Percentiles rank a stretch among this genome's conserved stretches.
Evolutionary conservation across 2,329 filamentous ascomycete species (phyloP).

Genomic region (Exserohilum turcica): DNA sequence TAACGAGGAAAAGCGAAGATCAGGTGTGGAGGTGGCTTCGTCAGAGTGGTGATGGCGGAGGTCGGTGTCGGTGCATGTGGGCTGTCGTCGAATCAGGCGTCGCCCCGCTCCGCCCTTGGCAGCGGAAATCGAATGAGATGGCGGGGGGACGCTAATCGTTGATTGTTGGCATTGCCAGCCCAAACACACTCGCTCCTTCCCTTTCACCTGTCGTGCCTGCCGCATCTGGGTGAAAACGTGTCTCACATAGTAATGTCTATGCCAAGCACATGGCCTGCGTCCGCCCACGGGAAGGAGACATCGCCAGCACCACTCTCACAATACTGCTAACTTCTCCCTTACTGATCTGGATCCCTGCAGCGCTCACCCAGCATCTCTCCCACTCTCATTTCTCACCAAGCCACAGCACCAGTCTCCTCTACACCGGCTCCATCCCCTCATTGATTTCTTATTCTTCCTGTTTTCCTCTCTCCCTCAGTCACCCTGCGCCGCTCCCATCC

Average conservation of each 20-base stretch:
- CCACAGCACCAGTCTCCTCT: slow-evolving; percentile 16
- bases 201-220: slow-evolving; percentile 8
- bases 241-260: background rate
- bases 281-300: slow-evolving; percentile 32
- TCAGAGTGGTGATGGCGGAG: slow-evolving; percentile 40
- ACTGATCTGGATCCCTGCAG: slow-evolving; percentile 27
- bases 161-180: background rate
- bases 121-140: slow-evolving; percentile 27
- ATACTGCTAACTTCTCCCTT: slow-evolving; percentile 20
- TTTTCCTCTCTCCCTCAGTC: slow-evolving; percentile 10
- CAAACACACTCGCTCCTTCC: slow-evolving; percentile 17
- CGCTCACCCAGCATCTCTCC: slow-evolving; percentile 22
- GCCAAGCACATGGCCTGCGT: slow-evolving; percentile 14
- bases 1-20: slow-evolving; percentile 27
- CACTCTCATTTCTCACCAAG: slow-evolving; percentile 29
- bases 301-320: slow-evolving; percentile 23
- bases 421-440: slow-evolving; percentile 22
- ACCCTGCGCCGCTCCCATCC: slow-evolving; percentile 8
- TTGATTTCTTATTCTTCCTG: slow-evolving; percentile 29
- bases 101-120: slow-evolving; percentile 37
- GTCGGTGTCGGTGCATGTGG: slow-evolving; percentile 34
- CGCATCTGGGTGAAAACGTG: background rate
- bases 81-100: slow-evolving; percentile 32
- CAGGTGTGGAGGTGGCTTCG: slow-evolving; percentile 32
- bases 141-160: slow-evolving; percentile 16